Conservation (phyloP, 148 eudicot species). For the Rhododendron ovatum region DNA sequence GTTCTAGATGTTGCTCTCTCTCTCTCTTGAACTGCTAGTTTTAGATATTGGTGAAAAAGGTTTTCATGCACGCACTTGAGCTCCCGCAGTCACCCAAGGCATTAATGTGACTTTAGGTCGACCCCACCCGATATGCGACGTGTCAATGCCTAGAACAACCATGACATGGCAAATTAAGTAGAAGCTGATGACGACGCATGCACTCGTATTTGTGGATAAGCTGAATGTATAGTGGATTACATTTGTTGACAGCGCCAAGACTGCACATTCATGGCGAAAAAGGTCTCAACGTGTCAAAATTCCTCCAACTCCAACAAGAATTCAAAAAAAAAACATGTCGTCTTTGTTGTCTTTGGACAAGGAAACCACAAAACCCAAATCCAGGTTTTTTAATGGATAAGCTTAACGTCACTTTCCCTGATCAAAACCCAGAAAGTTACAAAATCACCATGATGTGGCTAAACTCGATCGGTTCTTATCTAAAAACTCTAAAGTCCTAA, state of each 20-base stretch:
- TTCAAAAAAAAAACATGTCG: not conserved
- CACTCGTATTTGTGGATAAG: conserved; percentile 19
- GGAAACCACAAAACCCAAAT: not conserved
- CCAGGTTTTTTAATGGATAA: not conserved
- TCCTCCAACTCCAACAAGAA: not conserved
- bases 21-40: no score
- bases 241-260: not conserved
- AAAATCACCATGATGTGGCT: not conserved
- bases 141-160: not conserved
- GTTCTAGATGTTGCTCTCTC: no score
- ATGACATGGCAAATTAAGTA: conserved; percentile 21
- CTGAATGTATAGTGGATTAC: not conserved
- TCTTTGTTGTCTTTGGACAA: not conserved
- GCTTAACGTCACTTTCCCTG: not conserved
- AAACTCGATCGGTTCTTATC: not conserved
- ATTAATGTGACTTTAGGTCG: no score
- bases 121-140: not conserved
- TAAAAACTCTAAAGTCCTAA: not conserved
- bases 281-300: not conserved
- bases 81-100: no score
- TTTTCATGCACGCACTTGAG: no score
- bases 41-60: no score
- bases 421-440: not conserved
- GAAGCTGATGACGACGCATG: not conserved
- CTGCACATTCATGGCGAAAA: conserved; percentile 21